phyloP scores from a whole-genome alignment of 2,329 filamentous ascomycete species.

The Penicillium sp. region DNA sequence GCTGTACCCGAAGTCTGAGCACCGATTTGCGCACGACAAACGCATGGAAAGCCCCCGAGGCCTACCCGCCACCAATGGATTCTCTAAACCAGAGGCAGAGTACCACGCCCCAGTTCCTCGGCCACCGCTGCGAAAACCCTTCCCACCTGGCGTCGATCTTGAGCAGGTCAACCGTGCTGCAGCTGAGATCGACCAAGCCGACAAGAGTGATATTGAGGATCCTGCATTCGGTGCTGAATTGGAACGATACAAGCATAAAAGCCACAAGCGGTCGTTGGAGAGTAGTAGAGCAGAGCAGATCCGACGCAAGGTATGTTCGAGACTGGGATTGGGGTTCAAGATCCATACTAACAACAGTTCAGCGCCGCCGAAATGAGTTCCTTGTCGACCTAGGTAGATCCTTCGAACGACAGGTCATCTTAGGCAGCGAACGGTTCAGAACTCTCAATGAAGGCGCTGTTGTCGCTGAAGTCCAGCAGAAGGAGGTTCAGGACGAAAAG shows the following conservation, averaged over 20 bases:
- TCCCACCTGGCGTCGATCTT: slow-evolving; percentile 46
- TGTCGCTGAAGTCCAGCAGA: slow-evolving; percentile 81
- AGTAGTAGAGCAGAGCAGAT: slow-evolving; percentile 63
- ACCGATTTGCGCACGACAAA: slow-evolving; percentile 29
- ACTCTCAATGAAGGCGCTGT: slow-evolving; percentile 77
- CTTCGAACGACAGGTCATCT: slow-evolving; percentile 67
- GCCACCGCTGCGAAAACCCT: slow-evolving; percentile 16
- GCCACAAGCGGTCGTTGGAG: slow-evolving; percentile 68
- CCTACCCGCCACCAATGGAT: slow-evolving; percentile 16
- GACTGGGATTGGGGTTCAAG: background rate
- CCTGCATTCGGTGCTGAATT: slow-evolving; percentile 54
- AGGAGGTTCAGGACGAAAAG: slow-evolving; percentile 91
- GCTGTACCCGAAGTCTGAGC: slow-evolving; percentile 32
- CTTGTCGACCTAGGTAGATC: slow-evolving; percentile 58
- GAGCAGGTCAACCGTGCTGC: slow-evolving; percentile 70
- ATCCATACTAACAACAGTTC: slow-evolving; percentile 20
- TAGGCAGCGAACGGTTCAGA: slow-evolving; percentile 75
- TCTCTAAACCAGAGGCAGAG: slow-evolving; percentile 14
- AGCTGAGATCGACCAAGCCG: slow-evolving; percentile 57
- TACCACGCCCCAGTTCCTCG: slow-evolving; percentile 1
- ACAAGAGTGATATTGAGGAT: slow-evolving; percentile 60
- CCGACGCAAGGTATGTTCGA: slow-evolving; percentile 62
- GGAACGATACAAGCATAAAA: slow-evolving; percentile 55
- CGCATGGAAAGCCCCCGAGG: slow-evolving; percentile 12
- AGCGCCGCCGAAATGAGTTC: slow-evolving; percentile 62